These are phyloP conservation scores for Yamadazyma trypodendri DNA, from an alignment of 1,139 yeast species.

Conservation along the genomic window DNA sequence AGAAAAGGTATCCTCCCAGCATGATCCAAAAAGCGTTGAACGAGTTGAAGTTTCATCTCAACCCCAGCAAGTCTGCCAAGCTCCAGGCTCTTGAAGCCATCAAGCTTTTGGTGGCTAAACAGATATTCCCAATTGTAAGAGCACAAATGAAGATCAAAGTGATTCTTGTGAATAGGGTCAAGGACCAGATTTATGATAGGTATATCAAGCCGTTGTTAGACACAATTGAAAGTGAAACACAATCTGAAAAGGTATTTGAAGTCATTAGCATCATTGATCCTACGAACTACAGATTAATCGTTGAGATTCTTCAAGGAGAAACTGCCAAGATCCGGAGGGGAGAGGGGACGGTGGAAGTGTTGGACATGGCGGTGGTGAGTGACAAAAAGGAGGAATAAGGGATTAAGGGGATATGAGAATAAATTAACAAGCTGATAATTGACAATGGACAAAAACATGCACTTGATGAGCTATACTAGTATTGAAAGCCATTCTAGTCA, in stretches of 20 bases:
- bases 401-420: too few relatives aligned
- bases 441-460: too few relatives aligned
- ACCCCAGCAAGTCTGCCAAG: constrained; percentile 78
- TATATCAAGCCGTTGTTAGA: constrained; percentile 52
- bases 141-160: constrained; percentile 89
- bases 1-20: constrained; percentile 89
- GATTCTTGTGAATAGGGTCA: constrained; percentile 49
- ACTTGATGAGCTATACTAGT: too few relatives aligned
- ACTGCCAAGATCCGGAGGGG: constrained; percentile 47
- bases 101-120: constrained; percentile 69
- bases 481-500: too few relatives aligned
- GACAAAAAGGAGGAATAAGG: constrained; percentile 36
- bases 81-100: constrained; percentile 92
- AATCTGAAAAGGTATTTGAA: constrained; percentile 50
- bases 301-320: constrained; percentile 59
- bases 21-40: constrained; percentile 87
- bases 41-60: constrained; percentile 78
- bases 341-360: constrained; percentile 74
- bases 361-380: constrained; percentile 86
- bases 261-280: constrained; percentile 83
- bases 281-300: constrained; percentile 70
- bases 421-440: too few relatives aligned
- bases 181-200: constrained; percentile 45
- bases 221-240: constrained; percentile 53
- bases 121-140: constrained; percentile 87